Conservation (phyloP, 2,329 filamentous ascomycete genomes). For the Alternaria atra region DNA sequence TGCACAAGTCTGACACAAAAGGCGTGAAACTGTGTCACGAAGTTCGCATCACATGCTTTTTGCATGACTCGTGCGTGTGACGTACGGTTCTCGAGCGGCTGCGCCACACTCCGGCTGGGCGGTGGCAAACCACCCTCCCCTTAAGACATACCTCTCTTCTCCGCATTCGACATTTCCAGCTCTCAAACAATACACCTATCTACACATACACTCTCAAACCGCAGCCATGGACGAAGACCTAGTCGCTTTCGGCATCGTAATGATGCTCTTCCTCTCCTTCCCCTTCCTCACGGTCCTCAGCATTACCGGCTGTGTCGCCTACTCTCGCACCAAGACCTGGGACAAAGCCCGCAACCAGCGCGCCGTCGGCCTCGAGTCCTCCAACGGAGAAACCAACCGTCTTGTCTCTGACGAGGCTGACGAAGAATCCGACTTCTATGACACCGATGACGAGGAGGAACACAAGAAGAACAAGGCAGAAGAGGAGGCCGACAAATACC, state of each 20-base stretch:
- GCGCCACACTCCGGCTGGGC: slow-evolving; percentile 13
- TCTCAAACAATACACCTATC: background rate
- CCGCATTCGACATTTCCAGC: background rate
- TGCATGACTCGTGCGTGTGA: slow-evolving; percentile 5
- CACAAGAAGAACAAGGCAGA: slow-evolving; percentile 40
- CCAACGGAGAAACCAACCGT: slow-evolving; percentile 23
- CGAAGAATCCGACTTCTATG: slow-evolving; percentile 38
- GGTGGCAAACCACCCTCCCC: slow-evolving; percentile 11
- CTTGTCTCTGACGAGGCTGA: slow-evolving; percentile 22
- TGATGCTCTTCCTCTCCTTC: slow-evolving; percentile 37
- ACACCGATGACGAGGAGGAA: slow-evolving; percentile 45
- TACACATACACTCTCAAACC: background rate
- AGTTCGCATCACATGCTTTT: background rate
- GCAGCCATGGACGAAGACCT: slow-evolving; percentile 42
- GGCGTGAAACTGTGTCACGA: background rate
- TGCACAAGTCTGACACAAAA: background rate
- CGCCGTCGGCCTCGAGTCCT: slow-evolving; percentile 33
- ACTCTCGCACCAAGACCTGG: slow-evolving; percentile 45
- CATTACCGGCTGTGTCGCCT: slow-evolving; percentile 37
- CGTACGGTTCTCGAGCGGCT: slow-evolving; percentile 4
- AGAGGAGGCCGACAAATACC: slow-evolving; percentile 36
- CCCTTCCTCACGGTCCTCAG: slow-evolving; percentile 34
- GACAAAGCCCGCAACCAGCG: slow-evolving; percentile 40
- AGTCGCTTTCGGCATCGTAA: slow-evolving; percentile 33
- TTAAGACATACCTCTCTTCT: slow-evolving; percentile 1